Percentiles rank a stretch among this genome's conserved stretches.
phyloP scores from a whole-genome alignment of 2,329 filamentous ascomycete genomes.

The Esteya vermicola region DNA sequence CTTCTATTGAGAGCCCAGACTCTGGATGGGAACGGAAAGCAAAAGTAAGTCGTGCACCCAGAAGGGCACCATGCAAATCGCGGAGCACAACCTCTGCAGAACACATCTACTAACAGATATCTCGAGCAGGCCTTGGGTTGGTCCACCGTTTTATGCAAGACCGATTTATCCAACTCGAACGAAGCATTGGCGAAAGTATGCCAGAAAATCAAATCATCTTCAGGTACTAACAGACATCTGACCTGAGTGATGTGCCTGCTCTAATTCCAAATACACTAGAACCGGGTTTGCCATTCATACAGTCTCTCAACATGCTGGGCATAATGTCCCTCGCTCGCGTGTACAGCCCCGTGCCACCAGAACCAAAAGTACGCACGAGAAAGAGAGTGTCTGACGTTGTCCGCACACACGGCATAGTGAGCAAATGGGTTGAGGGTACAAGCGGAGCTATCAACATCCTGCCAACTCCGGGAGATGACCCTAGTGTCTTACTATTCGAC shows the following conservation, averaged over 20 bases:
- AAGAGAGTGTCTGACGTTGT: neutral
- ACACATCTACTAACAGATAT: neutral
- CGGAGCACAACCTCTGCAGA: neutral
- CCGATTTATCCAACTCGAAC: neutral
- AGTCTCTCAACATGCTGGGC: neutral
- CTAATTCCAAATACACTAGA: neutral
- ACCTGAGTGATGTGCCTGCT: neutral
- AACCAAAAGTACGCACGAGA: neutral
- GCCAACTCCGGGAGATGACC: neutral
- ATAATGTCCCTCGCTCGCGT: neutral
- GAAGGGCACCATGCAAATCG: too few species aligned
- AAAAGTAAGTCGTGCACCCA: neutral
- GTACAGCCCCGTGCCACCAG: neutral
- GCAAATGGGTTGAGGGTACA: neutral
- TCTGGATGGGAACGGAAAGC: neutral
- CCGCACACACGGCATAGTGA: neutral
- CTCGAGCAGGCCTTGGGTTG: neutral
- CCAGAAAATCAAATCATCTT: neutral
- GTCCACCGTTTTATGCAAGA: neutral
- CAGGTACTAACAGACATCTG: neutral
- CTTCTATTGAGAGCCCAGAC: neutral
- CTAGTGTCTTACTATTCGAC: neutral
- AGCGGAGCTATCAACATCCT: neutral
- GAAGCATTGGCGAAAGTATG: neutral
- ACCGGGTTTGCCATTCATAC: neutral